Conservation (phyloP, 305 asterid species). For the Stenogyne calaminthoides region DNA sequence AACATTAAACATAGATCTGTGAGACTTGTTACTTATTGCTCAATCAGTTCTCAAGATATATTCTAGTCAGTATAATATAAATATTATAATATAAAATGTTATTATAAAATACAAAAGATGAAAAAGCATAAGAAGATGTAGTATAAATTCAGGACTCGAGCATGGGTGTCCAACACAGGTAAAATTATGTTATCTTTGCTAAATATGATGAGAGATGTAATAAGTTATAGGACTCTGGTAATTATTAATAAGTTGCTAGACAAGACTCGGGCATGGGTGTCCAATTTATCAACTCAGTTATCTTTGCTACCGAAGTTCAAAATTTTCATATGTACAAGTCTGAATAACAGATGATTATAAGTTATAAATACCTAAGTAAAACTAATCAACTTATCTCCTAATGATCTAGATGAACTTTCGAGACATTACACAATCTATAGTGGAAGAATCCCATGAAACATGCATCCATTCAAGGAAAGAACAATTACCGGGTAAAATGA, state of each 20-base stretch:
- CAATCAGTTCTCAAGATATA: background rate
- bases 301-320: background rate
- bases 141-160: background rate
- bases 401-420: background rate
- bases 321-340: background rate
- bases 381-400: background rate
- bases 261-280: background rate
- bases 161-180: background rate
- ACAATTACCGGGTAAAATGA: background rate
- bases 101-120: background rate
- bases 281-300: background rate
- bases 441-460: conserved; percentile 6
- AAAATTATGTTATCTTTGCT: background rate
- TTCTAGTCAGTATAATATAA: background rate
- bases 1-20: background rate
- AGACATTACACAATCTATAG: background rate
- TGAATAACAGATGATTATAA: background rate
- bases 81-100: background rate
- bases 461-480: background rate
- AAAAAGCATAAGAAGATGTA: background rate
- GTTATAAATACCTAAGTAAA: background rate
- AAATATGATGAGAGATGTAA: background rate
- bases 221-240: background rate
- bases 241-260: no score
- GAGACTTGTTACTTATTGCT: background rate